phyloP scores from a whole-genome alignment of 2,329 filamentous ascomycete species.

The Neofusicoccum sp. region DNA sequence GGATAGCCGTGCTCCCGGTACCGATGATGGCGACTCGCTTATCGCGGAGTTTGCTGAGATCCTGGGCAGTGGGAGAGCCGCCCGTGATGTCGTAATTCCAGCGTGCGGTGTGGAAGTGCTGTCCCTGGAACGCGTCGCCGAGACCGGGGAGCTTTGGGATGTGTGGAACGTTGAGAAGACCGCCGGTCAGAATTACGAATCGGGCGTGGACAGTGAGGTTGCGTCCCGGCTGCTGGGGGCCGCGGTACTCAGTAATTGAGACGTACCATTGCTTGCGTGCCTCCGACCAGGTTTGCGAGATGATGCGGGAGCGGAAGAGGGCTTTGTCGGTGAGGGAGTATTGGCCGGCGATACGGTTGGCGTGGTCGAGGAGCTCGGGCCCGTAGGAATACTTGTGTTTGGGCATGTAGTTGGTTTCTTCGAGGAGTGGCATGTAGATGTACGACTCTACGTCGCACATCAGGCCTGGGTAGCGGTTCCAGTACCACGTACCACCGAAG shows the following conservation, averaged over 20 bases:
- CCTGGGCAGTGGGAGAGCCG: constrained; percentile 31
- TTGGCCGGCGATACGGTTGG: constrained; percentile 39
- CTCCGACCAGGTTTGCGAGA: constrained; percentile 45
- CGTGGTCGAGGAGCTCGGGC: constrained; percentile 35
- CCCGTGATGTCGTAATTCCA: constrained; percentile 29
- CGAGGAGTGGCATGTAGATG: constrained; percentile 38
- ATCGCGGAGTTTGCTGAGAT: constrained; percentile 21
- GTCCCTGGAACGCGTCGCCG: constrained; percentile 33
- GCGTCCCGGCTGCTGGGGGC: constrained; percentile 29
- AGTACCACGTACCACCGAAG: constrained; percentile 30
- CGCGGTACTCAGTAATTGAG: constrained; percentile 39
- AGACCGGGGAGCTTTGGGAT: constrained; percentile 35
- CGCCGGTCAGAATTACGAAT: constrained; percentile 26
- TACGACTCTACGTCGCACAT: constrained; percentile 18
- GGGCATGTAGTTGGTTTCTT: constrained; percentile 39
- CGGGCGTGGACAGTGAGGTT: constrained; percentile 34
- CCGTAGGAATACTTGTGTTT: constrained; percentile 35
- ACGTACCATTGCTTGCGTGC: constrained; percentile 33
- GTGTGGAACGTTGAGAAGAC: constrained; percentile 31
- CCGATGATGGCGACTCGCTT: constrained; percentile 28
- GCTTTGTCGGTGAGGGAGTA: not conserved
- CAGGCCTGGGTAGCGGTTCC: constrained; percentile 31
- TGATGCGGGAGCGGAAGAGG: no score
- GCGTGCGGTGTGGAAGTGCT: constrained; percentile 31
- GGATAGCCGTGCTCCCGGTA: constrained; percentile 29